Percentiles rank a stretch among this genome's conserved stretches.
phyloP scores from a whole-genome alignment of 139 green algal species.

The Nannochloris sp. region DNA sequence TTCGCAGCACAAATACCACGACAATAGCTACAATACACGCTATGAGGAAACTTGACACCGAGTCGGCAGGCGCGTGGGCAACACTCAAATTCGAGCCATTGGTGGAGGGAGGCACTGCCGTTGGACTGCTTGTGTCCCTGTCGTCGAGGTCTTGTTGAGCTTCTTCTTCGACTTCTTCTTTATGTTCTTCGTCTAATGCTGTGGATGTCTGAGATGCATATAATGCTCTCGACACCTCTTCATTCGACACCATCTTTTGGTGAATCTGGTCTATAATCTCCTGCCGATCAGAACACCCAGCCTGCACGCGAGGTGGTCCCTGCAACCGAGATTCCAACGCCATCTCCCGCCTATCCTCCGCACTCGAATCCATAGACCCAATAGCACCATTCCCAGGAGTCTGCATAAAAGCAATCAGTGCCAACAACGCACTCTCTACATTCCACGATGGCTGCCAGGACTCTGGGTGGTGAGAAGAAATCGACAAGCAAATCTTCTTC shows the following conservation, averaged over 20 bases:
- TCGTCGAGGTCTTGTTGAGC: not conserved
- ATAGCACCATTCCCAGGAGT: constrained; percentile 82
- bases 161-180: no score
- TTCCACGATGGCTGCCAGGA: constrained; percentile 95
- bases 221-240: constrained; percentile 2
- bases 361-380: constrained; percentile 75
- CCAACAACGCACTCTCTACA: constrained; percentile 84
- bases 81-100: no score
- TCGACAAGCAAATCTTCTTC: constrained; percentile 89
- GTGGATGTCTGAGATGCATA: not conserved
- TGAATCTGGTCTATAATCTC: constrained; percentile 64
- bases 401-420: constrained; percentile 89
- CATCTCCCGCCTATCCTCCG: constrained; percentile 63
- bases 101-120: not conserved
- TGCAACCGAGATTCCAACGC: constrained; percentile 44
- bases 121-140: not conserved
- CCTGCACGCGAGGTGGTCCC: no score
- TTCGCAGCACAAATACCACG: constrained; percentile 38
- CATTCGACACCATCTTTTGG: constrained; percentile 50
- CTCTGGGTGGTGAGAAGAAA: constrained; percentile 94
- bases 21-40: constrained; percentile 20
- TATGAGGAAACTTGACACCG: no score
- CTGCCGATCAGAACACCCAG: constrained; percentile 45
- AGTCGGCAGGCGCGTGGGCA: not conserved
- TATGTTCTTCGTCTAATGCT: not conserved